Percentiles rank a stretch among this genome's conserved stretches.
Evolutionary conservation across 192 early-diverging fungal species (phyloP).

Genomic region (Backusella morwellensis): DNA sequence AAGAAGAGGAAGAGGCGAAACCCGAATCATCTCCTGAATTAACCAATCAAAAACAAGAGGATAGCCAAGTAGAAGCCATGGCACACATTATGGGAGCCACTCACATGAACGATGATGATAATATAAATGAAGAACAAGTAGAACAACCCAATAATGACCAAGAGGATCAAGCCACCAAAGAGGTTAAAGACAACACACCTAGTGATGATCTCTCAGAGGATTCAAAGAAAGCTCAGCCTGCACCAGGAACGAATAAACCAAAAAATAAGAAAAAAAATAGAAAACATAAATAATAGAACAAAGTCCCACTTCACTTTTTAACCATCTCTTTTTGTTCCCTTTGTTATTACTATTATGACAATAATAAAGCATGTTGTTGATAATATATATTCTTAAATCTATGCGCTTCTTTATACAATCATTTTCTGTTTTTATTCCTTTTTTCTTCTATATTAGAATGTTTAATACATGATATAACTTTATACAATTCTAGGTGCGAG

Average conservation of each 20-base stretch:
- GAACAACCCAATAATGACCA: not conserved
- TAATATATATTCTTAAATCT: not conserved
- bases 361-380: too few relatives aligned
- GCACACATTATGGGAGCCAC: not conserved
- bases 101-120: too few relatives aligned
- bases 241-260: not conserved
- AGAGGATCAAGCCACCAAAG: not conserved
- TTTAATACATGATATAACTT: slow-evolving; percentile 14
- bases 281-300: not conserved
- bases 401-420: not conserved
- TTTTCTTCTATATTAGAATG: not conserved
- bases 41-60: not conserved
- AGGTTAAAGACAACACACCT: not conserved
- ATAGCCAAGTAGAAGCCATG: not conserved
- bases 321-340: too few relatives aligned
- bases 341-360: too few relatives aligned
- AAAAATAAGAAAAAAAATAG: slow-evolving; percentile 1
- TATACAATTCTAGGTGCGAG: slow-evolving; percentile 90
- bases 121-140: too few relatives aligned
- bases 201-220: not conserved
- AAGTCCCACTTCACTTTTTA: too few relatives aligned
- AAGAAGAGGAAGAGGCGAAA: not conserved
- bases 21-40: not conserved
- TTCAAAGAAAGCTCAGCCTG: not conserved
- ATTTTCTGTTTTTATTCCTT: not conserved